These are phyloP conservation scores for Colletotrichum sp. DNA, from an alignment of 2,329 filamentous ascomycete genomes.

Conservation along the genomic window DNA sequence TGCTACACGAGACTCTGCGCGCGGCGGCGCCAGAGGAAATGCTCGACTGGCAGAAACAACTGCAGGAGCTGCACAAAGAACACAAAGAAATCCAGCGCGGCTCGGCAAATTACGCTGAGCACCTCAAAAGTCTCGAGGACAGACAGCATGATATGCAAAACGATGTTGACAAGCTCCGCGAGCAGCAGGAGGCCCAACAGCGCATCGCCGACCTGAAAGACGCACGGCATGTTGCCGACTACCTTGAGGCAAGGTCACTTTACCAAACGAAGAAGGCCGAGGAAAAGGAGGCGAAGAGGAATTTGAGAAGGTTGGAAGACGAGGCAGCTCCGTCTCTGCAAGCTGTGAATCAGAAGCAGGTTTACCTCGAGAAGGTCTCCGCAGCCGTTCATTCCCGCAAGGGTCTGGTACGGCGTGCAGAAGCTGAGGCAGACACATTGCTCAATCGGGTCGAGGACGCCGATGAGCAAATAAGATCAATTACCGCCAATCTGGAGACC, in stretches of 20 bases:
- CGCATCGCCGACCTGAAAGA: slow-evolving; percentile 69
- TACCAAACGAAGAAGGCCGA: slow-evolving; percentile 58
- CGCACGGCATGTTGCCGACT: slow-evolving; percentile 69
- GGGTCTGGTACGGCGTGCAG: slow-evolving; percentile 56
- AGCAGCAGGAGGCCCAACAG: slow-evolving; percentile 72
- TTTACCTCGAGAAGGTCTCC: slow-evolving; percentile 66
- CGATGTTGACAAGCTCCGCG: slow-evolving; percentile 82
- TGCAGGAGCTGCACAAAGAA: slow-evolving; percentile 73
- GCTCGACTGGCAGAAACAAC: slow-evolving; percentile 75
- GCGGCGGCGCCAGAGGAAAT: slow-evolving; percentile 86
- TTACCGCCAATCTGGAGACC: slow-evolving; percentile 51
- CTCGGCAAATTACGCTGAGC: slow-evolving; percentile 63
- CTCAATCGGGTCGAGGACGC: slow-evolving; percentile 42
- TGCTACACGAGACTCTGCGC: slow-evolving; percentile 84
- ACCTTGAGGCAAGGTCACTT: slow-evolving; percentile 57
- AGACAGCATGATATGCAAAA: slow-evolving; percentile 77
- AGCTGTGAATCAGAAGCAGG: slow-evolving; percentile 72
- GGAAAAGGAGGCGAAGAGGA: slow-evolving; percentile 58
- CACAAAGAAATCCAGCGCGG: slow-evolving; percentile 69
- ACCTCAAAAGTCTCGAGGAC: slow-evolving; percentile 69
- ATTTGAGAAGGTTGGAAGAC: slow-evolving; percentile 64
- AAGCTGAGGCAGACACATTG: slow-evolving; percentile 53
- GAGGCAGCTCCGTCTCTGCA: slow-evolving; percentile 69
- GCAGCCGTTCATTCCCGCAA: slow-evolving; percentile 60
- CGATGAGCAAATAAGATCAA: slow-evolving; percentile 22